A percentile compares a stretch with the other conserved stretches of the same genome.
Conservation (phyloP, 352 stramenopile genomes). For the Phytophthora hibernalis region DNA sequence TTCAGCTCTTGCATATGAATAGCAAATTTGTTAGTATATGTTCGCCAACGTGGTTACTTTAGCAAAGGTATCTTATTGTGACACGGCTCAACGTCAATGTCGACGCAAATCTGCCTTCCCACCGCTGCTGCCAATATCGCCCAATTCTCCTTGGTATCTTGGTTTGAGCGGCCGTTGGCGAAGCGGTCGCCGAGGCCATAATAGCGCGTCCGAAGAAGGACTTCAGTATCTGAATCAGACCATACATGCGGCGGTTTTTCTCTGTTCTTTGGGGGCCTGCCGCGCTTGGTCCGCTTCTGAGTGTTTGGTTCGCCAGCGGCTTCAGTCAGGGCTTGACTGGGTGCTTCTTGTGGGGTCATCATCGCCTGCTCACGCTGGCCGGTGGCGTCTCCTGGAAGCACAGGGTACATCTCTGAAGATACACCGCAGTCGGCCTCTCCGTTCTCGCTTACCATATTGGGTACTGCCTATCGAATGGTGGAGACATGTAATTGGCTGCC, state of each 20-base stretch:
- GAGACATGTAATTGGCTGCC: background rate
- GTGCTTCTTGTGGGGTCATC: background rate
- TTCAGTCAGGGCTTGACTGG: background rate
- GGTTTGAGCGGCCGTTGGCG: background rate
- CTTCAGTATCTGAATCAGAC: background rate
- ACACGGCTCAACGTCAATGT: background rate
- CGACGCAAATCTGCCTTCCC: background rate
- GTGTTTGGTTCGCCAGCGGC: background rate
- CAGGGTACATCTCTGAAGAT: background rate
- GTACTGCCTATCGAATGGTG: background rate
- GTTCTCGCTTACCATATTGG: background rate
- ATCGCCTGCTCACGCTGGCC: background rate
- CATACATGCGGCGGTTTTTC: background rate
- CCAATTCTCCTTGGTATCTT: background rate
- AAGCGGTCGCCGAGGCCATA: background rate
- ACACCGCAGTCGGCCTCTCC: background rate
- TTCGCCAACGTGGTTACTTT: background rate
- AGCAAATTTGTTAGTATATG: background rate
- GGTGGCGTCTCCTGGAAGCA: background rate
- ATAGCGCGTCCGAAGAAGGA: background rate
- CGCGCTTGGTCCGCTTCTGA: background rate
- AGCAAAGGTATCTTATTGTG: background rate
- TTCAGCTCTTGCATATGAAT: background rate
- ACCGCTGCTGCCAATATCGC: background rate
- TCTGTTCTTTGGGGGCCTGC: background rate